Evolutionary conservation across 225 moss, liverwort and hornwort species (phyloP).

Genomic region (Bryum argenteum): DNA sequence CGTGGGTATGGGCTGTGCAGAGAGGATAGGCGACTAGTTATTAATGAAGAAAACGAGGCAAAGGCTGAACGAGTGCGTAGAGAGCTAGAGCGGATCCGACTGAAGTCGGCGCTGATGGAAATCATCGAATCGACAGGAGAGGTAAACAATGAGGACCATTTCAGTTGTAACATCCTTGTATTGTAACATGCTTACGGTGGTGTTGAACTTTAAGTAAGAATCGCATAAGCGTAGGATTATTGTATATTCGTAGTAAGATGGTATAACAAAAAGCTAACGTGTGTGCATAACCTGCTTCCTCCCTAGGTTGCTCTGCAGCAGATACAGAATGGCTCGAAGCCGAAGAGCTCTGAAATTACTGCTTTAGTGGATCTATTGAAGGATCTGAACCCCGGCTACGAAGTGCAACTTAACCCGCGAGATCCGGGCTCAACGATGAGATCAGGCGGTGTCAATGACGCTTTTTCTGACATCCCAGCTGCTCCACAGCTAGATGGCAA

Average conservation of each 20-base stretch:
- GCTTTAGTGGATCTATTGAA: constrained; percentile 63
- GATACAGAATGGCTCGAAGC: constrained; percentile 47
- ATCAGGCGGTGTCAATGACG: constrained; percentile 44
- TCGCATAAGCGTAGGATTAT: too few species aligned
- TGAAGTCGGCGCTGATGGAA: constrained; percentile 65
- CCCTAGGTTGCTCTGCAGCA: constrained; percentile 71
- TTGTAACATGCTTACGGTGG: background rate
- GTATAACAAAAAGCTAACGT: too few species aligned
- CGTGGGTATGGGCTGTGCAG: constrained; percentile 39
- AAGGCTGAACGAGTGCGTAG: constrained; percentile 85
- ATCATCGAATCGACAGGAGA: constrained; percentile 78
- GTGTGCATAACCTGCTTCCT: background rate
- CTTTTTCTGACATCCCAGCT: constrained; percentile 54
- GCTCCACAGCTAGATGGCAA: constrained; percentile 78
- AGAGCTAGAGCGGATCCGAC: constrained; percentile 82
- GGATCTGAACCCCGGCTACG: constrained; percentile 61
- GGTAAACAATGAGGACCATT: constrained; percentile 39
- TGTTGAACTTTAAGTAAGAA: background rate
- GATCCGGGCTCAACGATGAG: constrained; percentile 48
- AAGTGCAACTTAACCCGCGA: constrained; percentile 54
- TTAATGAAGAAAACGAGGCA: constrained; percentile 51
- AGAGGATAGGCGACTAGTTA: constrained; percentile 45
- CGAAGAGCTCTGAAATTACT: constrained; percentile 63
- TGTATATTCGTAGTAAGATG: background rate
- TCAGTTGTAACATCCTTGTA: background rate